A percentile compares a stretch with the other conserved stretches of the same genome.
These are phyloP conservation scores for Sequoiadendron giganteum DNA, from an alignment of 75 land plant genomes.

Conservation along the genomic window DNA sequence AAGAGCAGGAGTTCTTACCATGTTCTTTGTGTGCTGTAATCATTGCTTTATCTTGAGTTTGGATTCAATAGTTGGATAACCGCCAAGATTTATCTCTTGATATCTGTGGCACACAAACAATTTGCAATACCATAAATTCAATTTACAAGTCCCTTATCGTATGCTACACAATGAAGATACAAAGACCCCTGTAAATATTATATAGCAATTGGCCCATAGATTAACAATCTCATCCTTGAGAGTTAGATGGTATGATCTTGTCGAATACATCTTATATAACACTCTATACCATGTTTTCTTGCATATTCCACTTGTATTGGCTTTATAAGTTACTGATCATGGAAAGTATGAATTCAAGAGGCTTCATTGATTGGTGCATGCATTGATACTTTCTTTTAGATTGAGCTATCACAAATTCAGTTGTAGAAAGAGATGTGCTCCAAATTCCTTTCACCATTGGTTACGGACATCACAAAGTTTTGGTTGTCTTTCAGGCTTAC, in stretches of 20 bases:
- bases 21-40: too few relatives aligned
- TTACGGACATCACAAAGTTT: not conserved
- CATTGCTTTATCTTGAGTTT: too few relatives aligned
- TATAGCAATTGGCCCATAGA: not conserved
- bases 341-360: not conserved
- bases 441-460: not conserved
- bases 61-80: too few relatives aligned
- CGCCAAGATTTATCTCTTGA: not conserved
- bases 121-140: not conserved
- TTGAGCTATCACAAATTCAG: not conserved
- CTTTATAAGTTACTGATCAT: not conserved
- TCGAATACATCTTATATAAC: not conserved
- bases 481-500: not conserved
- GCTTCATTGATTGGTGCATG: not conserved
- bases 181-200: too few relatives aligned
- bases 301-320: not conserved
- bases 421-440: not conserved
- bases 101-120: not conserved
- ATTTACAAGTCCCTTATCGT: not conserved
- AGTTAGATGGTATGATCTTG: not conserved
- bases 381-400: not conserved
- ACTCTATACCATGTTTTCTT: not conserved
- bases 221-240: not conserved
- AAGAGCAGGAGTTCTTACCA: too few relatives aligned
- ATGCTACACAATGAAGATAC: too few relatives aligned